A percentile compares a stretch with the other conserved stretches of the same genome.
Conservation (phyloP, 495 filamentous ascomycete genomes). For the Aspergillus olivimuriae region DNA sequence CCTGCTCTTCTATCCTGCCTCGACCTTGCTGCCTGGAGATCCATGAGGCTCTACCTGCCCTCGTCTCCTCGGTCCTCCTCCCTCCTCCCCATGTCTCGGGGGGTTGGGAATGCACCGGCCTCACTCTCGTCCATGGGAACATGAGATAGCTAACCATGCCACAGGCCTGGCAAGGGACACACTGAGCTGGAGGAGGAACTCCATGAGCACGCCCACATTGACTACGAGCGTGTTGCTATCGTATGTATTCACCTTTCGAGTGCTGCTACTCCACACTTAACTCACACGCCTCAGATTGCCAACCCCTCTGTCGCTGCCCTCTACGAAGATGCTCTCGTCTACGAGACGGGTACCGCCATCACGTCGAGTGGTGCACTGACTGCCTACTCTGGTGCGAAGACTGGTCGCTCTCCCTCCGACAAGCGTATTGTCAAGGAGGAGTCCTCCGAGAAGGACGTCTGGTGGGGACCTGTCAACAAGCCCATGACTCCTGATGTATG, state of each 20-base stretch:
- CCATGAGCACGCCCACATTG: conserved; percentile 97
- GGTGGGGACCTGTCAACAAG: conserved; percentile 99
- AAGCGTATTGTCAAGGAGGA: conserved; percentile 95
- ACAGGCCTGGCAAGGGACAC: conserved; percentile 75
- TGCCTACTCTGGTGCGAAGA: conserved; percentile 97
- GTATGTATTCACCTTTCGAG: conserved; percentile 42
- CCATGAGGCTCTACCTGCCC: neutral
- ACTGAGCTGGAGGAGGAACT: conserved; percentile 97
- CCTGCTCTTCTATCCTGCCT: conserved; percentile 12
- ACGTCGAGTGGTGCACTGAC: conserved; percentile 91
- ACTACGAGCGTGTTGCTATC: conserved; percentile 98
- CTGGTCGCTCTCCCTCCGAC: conserved; percentile 90
- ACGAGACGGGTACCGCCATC: conserved; percentile 96
- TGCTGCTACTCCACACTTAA: conserved; percentile 1
- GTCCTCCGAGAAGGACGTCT: conserved; percentile 82
- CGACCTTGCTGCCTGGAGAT: conserved; percentile 1
- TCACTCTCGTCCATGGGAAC: conserved; percentile 3
- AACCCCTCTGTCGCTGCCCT: conserved; percentile 88
- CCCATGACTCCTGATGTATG: conserved; percentile 97
- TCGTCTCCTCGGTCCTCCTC: neutral
- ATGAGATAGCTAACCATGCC: conserved; percentile 27
- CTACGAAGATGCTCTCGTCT: conserved; percentile 98
- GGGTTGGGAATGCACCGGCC: no score
- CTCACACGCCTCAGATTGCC: conserved; percentile 56
- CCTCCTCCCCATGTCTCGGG: neutral